phyloP scores from a whole-genome alignment of 257 asterid species.

The Primulina tabacum region DNA sequence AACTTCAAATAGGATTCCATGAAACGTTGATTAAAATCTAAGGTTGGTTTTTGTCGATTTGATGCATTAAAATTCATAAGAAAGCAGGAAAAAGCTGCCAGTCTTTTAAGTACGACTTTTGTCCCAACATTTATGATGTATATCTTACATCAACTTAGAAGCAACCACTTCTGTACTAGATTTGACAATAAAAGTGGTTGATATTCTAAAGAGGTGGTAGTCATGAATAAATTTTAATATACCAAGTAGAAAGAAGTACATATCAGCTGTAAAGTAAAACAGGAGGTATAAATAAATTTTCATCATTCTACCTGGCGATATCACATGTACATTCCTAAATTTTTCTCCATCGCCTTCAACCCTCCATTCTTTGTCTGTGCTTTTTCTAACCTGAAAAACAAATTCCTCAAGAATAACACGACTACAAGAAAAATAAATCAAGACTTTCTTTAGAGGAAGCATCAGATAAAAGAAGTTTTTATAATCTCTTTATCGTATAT shows the following conservation, averaged over 20 bases:
- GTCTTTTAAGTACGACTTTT: no score
- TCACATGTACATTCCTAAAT: slow-evolving; percentile 50
- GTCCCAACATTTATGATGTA: no score
- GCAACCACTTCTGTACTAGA: background rate
- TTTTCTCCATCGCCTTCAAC: slow-evolving; percentile 59
- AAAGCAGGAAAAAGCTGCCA: slow-evolving; percentile 8
- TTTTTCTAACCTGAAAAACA: slow-evolving; percentile 38
- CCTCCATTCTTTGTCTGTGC: slow-evolving; percentile 35
- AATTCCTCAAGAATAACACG: slow-evolving; percentile 20
- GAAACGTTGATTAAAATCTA: slow-evolving; percentile 13
- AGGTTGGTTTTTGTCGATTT: background rate
- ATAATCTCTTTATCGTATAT: background rate
- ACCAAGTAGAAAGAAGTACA: background rate
- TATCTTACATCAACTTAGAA: no score
- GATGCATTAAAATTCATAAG: slow-evolving; percentile 10
- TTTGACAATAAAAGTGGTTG: background rate
- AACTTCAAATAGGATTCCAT: background rate
- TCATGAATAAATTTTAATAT: background rate
- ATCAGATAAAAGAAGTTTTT: background rate
- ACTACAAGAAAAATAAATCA: slow-evolving; percentile 14
- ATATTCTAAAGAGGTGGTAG: background rate
- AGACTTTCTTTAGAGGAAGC: slow-evolving; percentile 7
- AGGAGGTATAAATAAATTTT: slow-evolving; percentile 2
- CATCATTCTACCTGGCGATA: slow-evolving; percentile 57
- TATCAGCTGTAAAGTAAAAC: background rate